A percentile compares a stretch with the other conserved stretches of the same genome.
Evolutionary conservation across 2,329 filamentous ascomycete genomes (phyloP).

Genomic region (Apiospora malaysiana): DNA sequence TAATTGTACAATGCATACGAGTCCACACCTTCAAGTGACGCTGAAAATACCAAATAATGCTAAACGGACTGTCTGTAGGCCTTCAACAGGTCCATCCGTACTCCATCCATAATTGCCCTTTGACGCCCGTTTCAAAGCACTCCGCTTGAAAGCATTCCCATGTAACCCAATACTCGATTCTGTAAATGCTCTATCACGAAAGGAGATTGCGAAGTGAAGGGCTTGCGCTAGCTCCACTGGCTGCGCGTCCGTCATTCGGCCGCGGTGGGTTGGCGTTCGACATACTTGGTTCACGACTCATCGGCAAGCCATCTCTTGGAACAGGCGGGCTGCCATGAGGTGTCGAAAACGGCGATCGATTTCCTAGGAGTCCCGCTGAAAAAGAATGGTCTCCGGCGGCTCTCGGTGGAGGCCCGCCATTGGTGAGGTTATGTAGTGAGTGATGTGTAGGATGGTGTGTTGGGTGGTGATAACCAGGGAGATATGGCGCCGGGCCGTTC

Average conservation of each 20-base stretch:
- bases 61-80: neutral
- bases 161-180: conserved; percentile 8
- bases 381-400: conserved; percentile 52
- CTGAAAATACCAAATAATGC: conserved; percentile 11
- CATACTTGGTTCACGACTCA: conserved; percentile 39
- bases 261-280: conserved; percentile 39
- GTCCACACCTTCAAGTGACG: neutral
- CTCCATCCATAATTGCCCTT: conserved; percentile 3
- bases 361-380: conserved; percentile 50
- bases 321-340: conserved; percentile 53
- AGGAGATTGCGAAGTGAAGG: conserved; percentile 78
- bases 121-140: conserved; percentile 1
- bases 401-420: conserved; percentile 49
- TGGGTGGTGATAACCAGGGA: conserved; percentile 42
- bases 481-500: conserved; percentile 47
- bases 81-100: neutral
- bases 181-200: conserved; percentile 49
- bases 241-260: conserved; percentile 43
- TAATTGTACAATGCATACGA: conserved; percentile 17
- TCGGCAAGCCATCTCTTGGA: conserved; percentile 45
- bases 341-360: conserved; percentile 49
- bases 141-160: conserved; percentile 13
- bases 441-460: conserved; percentile 39
- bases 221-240: conserved; percentile 76
- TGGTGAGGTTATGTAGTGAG: conserved; percentile 41